A percentile compares a stretch with the other conserved stretches of the same genome.
Evolutionary conservation across 148 eudicot genomes (phyloP).

Genomic region (Cornus controversa): DNA sequence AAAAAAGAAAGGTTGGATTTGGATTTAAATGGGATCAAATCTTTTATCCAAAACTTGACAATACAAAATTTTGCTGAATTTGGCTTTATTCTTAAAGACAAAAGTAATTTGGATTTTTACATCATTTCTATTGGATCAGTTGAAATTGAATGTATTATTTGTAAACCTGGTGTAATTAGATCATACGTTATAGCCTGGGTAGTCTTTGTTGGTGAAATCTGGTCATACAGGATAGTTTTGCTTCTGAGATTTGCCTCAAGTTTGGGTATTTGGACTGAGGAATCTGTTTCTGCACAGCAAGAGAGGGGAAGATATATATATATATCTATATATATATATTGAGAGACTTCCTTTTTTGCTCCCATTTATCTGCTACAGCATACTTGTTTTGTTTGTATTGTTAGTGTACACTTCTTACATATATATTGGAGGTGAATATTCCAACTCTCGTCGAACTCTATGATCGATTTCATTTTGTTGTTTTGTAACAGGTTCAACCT

Average conservation of each 20-base stretch:
- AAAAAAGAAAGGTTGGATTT: too few species aligned
- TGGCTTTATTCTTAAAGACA: not conserved
- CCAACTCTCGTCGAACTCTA: not conserved
- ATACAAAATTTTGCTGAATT: too few species aligned
- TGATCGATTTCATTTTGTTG: not conserved
- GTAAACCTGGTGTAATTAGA: not conserved
- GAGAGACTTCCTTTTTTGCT: not conserved
- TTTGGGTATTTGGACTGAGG: not conserved
- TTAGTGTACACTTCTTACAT: too few species aligned
- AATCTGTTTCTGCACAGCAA: not conserved
- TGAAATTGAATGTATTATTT: not conserved
- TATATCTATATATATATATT: too few species aligned
- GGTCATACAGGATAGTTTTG: not conserved
- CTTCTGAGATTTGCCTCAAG: too few species aligned
- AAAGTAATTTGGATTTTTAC: not conserved
- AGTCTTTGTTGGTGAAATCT: too few species aligned
- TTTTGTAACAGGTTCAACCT: slow-evolving; percentile 45
- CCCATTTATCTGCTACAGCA: not conserved
- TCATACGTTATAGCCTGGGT: not conserved
- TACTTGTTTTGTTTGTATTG: too few species aligned
- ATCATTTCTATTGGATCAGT: not conserved
- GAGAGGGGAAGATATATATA: too few species aligned
- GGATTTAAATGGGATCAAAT: not conserved
- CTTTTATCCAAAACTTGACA: too few species aligned
- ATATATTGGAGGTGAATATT: not conserved